These are phyloP conservation scores for Fraxinus sp. DNA, from an alignment of 305 asterid species.

Conservation along the genomic window DNA sequence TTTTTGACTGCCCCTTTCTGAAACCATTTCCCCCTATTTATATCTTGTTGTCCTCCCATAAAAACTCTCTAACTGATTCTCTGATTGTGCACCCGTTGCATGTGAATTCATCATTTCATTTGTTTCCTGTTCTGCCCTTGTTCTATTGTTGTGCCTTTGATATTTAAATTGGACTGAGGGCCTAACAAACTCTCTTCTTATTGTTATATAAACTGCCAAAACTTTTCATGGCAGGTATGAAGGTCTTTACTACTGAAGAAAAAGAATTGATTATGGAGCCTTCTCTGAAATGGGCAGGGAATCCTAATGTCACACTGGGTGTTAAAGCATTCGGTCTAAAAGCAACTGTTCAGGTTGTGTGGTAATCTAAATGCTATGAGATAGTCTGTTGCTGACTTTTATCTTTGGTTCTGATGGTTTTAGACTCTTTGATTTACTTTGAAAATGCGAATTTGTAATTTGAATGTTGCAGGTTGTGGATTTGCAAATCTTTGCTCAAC, in stretches of 20 bases:
- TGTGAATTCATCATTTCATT: no score
- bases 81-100: no score
- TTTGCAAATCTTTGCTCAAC: slow-evolving; percentile 89
- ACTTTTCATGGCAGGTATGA: slow-evolving; percentile 48
- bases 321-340: slow-evolving; percentile 84
- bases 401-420: neutral
- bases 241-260: slow-evolving; percentile 58
- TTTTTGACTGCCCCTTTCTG: neutral
- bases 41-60: no score
- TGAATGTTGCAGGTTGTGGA: slow-evolving; percentile 68
- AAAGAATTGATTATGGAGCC: slow-evolving; percentile 99
- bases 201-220: neutral
- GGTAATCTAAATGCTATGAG: slow-evolving; percentile 12
- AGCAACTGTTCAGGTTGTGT: slow-evolving; percentile 84
- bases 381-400: slow-evolving; percentile 10
- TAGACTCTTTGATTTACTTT: neutral
- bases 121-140: no score
- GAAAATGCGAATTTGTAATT: neutral
- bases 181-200: neutral
- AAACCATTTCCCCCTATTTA: no score
- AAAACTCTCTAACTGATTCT: no score
- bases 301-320: slow-evolving; percentile 76
- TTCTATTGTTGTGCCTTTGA: no score
- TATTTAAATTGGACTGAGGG: no score
- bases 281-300: slow-evolving; percentile 92